Base-by-base conservation (phyloP, 768 basidiomycete genomes). In the Boletus eberwhitei region DNA sequence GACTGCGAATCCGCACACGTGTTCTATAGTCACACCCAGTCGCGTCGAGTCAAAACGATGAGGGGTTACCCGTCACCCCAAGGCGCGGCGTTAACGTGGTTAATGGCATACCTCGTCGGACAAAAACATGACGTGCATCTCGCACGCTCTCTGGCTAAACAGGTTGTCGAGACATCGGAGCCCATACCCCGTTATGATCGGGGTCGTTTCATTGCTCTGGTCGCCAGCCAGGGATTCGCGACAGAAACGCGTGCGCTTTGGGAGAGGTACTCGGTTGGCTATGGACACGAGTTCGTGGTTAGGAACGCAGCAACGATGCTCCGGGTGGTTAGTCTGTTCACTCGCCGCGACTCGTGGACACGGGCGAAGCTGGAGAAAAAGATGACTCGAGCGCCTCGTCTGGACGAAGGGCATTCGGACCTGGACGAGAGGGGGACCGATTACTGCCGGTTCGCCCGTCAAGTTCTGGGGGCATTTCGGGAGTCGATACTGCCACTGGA, bases 231-330 rank as follows among this genome's bases (percentile, higher is more conserved):
- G 22, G 83, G 85, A 8, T 78, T 82, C 43, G 75, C 77, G 5
- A 65, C 57, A 6, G 64, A 76, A 16, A 80, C 85, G 21, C 75
- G 84, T 19, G 59, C 64, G 8, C 74, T 89, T 17, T 89, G 85
- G 83, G 78, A 81, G 58, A 74, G 76, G 56, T 84, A 80, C 63
- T 69, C 79, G 1, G 62, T 57, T 38, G 80, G 79, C 21, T 65
- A 57, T 48, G 77, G 79, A 45, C 72, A 62, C 19, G 59, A 64
- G 16, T 49, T 73, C 3, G 75, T 88, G 29, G 67, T 74, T 11
- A 79, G 76, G 17, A 74, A 79, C 57, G 71, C 79, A 21, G 67
- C 66, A 19, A 66, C 71, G 53, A 72, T 75, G 69, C 54, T 78
- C 9, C 72, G 77, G 29, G 51, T 80, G 64, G 77, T 79, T 32